Evolutionary conservation across 768 basidiomycete genomes (phyloP).

Genomic region (Termitomyces sp.): DNA sequence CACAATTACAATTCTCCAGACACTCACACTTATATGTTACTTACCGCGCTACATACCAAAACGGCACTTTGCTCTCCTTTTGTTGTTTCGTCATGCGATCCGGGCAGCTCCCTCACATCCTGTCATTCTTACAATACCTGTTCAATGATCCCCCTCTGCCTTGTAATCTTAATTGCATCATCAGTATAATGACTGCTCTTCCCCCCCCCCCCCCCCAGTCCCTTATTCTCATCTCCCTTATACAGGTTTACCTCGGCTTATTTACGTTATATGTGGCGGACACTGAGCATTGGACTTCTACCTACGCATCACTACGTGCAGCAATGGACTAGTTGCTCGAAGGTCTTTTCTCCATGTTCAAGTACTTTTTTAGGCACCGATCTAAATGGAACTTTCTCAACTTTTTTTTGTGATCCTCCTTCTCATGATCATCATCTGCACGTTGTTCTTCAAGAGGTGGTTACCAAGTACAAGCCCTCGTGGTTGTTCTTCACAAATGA

Average conservation of each 20-base stretch:
- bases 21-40: not conserved
- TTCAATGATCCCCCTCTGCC: not conserved
- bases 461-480: not conserved
- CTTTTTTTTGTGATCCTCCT: not conserved
- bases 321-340: not conserved
- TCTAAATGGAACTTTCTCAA: not conserved
- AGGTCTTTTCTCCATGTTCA: conserved; percentile 1
- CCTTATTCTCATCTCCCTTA: not conserved
- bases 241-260: not conserved
- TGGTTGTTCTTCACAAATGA: not conserved
- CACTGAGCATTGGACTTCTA: not conserved
- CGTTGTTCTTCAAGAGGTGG: not conserved
- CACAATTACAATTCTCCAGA: not conserved
- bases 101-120: not conserved
- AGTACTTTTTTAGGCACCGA: not conserved
- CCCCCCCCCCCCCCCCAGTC: too few species aligned
- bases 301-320: conserved; percentile 1
- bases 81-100: not conserved
- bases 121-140: conserved; percentile 4
- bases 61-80: conserved; percentile 1
- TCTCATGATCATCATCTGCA: not conserved
- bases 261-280: not conserved
- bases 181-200: not conserved
- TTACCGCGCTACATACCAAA: conserved; percentile 1
- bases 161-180: conserved; percentile 1